These are phyloP conservation scores for Puccinia triticina DNA, from an alignment of 1,284 basidiomycete genomes.

Conservation along the genomic window DNA sequence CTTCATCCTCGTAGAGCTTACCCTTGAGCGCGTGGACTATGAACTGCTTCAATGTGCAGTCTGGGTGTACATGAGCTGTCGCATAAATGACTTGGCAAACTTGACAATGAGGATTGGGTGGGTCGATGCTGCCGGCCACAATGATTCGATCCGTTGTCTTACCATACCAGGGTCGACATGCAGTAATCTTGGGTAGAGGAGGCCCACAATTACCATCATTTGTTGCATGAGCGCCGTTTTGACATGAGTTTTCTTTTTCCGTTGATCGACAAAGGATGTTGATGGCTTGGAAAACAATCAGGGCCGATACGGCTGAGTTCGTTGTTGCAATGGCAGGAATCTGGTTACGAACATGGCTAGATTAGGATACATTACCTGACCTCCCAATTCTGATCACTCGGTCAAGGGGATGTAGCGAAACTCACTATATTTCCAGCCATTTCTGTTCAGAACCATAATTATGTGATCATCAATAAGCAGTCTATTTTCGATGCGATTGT, in stretches of 20 bases:
- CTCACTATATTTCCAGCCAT: conserved; percentile 92
- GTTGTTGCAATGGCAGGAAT: conserved; percentile 99
- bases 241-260: conserved; percentile 51
- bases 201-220: conserved; percentile 56
- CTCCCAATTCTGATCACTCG: not conserved
- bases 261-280: conserved; percentile 68
- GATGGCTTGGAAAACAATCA: conserved; percentile 89
- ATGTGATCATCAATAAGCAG: not conserved
- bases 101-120: conserved; percentile 75
- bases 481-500: conserved; percentile 42
- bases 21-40: conserved; percentile 20
- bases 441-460: conserved; percentile 65
- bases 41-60: conserved; percentile 72
- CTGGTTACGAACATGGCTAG: not conserved
- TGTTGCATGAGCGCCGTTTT: conserved; percentile 63
- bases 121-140: conserved; percentile 66
- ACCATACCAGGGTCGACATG: conserved; percentile 67
- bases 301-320: conserved; percentile 92
- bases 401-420: not conserved
- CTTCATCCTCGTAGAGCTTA: conserved; percentile 54
- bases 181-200: conserved; percentile 66
- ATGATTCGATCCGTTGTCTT: conserved; percentile 75
- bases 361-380: not conserved
- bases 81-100: conserved; percentile 85
- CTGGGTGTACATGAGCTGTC: conserved; percentile 71